A percentile compares a stretch with the other conserved stretches of the same genome.
Evolutionary conservation across 164 flowering plant species (phyloP).

Genomic region (Nymphaea colorata): DNA sequence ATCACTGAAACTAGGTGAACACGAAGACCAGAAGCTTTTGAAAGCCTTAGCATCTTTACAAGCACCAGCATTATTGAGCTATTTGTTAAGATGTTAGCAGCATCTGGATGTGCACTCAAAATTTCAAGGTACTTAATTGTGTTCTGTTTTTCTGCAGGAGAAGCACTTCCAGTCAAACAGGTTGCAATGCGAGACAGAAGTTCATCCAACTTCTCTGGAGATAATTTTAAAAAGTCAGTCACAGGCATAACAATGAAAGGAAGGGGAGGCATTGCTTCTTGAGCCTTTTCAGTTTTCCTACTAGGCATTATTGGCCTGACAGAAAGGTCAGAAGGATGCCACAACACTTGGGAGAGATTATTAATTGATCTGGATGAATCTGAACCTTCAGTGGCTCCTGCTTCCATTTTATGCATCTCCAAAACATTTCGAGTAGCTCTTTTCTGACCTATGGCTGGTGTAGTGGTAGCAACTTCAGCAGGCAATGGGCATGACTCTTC

Average conservation of each 20-base stretch:
- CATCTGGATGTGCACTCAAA: conserved; percentile 65
- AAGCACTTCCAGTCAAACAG: conserved; percentile 41
- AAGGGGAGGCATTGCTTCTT: conserved; percentile 50
- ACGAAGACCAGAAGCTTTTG: conserved; percentile 70
- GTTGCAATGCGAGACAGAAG: conserved; percentile 34
- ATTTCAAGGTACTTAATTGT: conserved; percentile 78
- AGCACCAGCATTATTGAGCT: conserved; percentile 82
- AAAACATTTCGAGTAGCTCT: conserved; percentile 24
- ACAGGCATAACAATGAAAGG: conserved; percentile 66
- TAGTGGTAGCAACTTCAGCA: conserved; percentile 39
- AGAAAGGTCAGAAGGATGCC: conserved; percentile 95
- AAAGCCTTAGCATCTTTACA: conserved; percentile 70
- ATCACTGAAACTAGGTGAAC: conserved; percentile 77
- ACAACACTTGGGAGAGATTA: conserved; percentile 47
- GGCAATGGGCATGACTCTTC: conserved; percentile 38
- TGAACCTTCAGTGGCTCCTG: conserved; percentile 30
- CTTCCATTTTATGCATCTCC: conserved; percentile 20
- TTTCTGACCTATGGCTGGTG: conserved; percentile 46
- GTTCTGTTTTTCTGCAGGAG: conserved; percentile 70
- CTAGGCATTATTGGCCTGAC: conserved; percentile 98
- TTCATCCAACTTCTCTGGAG: conserved; percentile 54
- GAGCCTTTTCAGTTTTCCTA: conserved; percentile 66
- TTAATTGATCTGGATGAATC: conserved; percentile 42
- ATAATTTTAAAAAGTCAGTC: conserved; percentile 64
- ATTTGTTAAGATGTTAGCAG: conserved; percentile 82